Conservation (phyloP, 2,329 filamentous ascomycete species). For the Cyclaneusma minus region DNA sequence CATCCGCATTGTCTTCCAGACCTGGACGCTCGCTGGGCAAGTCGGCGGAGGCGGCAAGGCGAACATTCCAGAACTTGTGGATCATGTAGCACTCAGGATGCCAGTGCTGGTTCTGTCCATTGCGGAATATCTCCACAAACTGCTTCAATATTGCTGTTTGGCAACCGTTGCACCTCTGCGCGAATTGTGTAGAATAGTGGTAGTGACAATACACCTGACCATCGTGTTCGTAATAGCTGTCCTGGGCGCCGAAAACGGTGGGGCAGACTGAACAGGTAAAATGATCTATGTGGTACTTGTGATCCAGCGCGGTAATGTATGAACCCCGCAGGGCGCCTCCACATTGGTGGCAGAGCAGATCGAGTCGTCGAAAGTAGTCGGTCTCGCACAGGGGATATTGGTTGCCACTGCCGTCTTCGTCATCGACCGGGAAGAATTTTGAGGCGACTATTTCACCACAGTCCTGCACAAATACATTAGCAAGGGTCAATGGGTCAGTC, state of each 20-base stretch:
- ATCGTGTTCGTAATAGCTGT: constrained; percentile 98
- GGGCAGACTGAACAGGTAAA: constrained; percentile 96
- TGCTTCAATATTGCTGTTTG: constrained; percentile 96
- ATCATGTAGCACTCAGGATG: constrained; percentile 99
- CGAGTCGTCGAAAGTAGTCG: constrained; percentile 88
- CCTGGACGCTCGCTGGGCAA: constrained; percentile 13
- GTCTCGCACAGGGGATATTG: constrained; percentile 97
- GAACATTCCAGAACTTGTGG: constrained; percentile 99
- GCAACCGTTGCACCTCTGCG: constrained; percentile 90
- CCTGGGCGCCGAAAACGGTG: constrained; percentile 93
- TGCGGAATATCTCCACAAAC: constrained; percentile 96
- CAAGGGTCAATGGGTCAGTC: constrained; percentile 8
- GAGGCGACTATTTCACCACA: constrained; percentile 94
- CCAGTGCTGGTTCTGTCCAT: constrained; percentile 97
- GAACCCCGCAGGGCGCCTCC: constrained; percentile 86
- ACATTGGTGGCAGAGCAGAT: constrained; percentile 82
- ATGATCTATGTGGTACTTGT: constrained; percentile 98
- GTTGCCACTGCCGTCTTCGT: constrained; percentile 65
- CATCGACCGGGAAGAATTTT: constrained; percentile 95
- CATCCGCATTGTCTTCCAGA: constrained; percentile 38
- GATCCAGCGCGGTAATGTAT: constrained; percentile 93
- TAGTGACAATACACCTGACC: constrained; percentile 96
- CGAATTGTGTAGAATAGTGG: constrained; percentile 95
- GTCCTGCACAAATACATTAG: constrained; percentile 43
- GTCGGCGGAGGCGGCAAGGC: constrained; percentile 35